These are phyloP conservation scores for Rosa rugosa DNA, from an alignment of 306 rosid species.

Conservation along the genomic window DNA sequence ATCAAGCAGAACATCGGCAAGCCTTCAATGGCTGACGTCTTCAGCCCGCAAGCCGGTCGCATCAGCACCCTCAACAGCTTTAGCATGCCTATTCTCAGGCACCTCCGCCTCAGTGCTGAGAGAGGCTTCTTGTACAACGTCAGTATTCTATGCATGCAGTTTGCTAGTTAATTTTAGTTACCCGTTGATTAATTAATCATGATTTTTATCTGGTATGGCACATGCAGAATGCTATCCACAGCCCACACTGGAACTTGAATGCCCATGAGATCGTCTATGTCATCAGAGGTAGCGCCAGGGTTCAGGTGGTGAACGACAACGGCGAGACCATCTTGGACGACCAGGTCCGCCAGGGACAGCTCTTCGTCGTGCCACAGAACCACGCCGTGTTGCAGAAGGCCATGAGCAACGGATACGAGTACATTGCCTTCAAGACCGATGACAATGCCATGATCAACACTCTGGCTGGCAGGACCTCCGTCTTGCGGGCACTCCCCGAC, in stretches of 20 bases:
- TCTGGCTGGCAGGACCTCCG: constrained; percentile 42
- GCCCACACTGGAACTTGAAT: constrained; percentile 65
- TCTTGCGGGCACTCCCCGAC: constrained; percentile 38
- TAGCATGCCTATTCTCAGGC: too few relatives aligned
- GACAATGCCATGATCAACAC: constrained; percentile 18
- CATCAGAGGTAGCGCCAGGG: constrained; percentile 44
- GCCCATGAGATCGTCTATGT: constrained; percentile 52
- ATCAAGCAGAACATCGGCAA: constrained; percentile 24
- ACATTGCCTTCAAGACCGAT: constrained; percentile 29
- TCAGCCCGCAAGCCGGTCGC: too few relatives aligned
- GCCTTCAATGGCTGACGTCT: constrained; percentile 27
- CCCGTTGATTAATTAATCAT: background rate
- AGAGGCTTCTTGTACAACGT: too few relatives aligned
- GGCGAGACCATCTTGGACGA: constrained; percentile 44
- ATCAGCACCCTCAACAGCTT: too few relatives aligned
- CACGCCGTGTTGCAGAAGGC: constrained; percentile 45
- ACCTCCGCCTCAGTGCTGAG: too few relatives aligned
- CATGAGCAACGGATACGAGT: constrained; percentile 38
- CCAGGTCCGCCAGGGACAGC: constrained; percentile 38
- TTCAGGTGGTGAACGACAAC: constrained; percentile 50
- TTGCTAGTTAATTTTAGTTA: background rate
- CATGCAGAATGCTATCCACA: constrained; percentile 51
- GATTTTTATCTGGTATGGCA: background rate
- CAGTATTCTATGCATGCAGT: background rate
- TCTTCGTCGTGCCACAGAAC: constrained; percentile 56